Percentiles rank a stretch among this genome's conserved stretches.
Evolutionary conservation across 805 yeast genomes (phyloP).

Genomic region (Hanseniaspora clermontiae): DNA sequence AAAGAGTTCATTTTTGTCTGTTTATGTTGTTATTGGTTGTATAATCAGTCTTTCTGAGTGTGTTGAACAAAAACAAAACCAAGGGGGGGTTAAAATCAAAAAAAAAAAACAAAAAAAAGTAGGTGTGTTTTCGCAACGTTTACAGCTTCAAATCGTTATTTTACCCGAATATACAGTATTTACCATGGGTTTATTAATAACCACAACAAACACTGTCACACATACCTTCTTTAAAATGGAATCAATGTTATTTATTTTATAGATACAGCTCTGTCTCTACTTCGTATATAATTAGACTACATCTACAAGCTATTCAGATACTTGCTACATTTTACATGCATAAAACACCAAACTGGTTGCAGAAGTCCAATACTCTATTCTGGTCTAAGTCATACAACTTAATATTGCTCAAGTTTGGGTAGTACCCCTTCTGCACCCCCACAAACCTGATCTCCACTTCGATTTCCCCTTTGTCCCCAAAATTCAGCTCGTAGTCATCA

Average conservation of each 20-base stretch:
- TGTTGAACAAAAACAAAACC: background rate
- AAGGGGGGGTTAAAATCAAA: background rate
- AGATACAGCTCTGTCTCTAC: background rate
- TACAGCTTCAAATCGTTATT: no score
- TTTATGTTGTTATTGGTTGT: background rate
- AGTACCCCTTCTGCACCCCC: slow-evolving; percentile 24
- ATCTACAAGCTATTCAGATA: background rate
- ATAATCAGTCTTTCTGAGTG: background rate
- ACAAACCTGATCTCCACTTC: slow-evolving; percentile 23
- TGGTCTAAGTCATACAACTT: slow-evolving; percentile 25
- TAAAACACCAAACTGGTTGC: slow-evolving; percentile 21
- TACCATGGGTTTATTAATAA: no score
- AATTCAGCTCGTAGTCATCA: slow-evolving; percentile 23
- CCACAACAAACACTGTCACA: no score
- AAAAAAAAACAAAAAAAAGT: background rate
- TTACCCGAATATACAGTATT: no score
- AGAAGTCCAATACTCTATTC: slow-evolving; percentile 24
- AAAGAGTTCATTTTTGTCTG: slow-evolving; percentile 58
- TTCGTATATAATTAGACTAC: no score
- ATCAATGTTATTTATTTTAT: background rate
- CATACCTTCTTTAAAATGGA: no score
- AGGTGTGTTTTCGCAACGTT: no score
- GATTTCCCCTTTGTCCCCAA: slow-evolving; percentile 21
- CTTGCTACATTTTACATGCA: slow-evolving; percentile 12
- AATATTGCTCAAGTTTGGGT: slow-evolving; percentile 24